Evolutionary conservation across 2,329 filamentous ascomycete genomes (phyloP).

Genomic region (Epichloe gansuensis): DNA sequence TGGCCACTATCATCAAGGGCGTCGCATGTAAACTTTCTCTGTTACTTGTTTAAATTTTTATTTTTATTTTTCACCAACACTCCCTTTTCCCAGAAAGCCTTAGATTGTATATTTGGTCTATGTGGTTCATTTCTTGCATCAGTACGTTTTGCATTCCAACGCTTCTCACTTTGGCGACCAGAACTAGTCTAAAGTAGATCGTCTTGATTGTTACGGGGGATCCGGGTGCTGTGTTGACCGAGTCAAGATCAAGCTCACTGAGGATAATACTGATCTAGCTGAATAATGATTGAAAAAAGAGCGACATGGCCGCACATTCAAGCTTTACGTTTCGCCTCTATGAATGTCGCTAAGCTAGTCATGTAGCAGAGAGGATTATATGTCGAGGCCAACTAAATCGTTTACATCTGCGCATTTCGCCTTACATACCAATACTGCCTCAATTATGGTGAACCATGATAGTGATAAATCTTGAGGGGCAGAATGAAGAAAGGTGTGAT

Average conservation of each 20-base stretch:
- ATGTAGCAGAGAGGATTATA: not conserved
- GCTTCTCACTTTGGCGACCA: not conserved
- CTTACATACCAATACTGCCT: no score
- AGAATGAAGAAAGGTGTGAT: no score
- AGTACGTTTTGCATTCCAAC: not conserved
- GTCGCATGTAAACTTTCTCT: not conserved
- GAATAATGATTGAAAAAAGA: not conserved
- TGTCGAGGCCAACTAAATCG: not conserved
- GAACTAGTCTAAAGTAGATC: not conserved
- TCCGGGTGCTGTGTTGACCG: not conserved
- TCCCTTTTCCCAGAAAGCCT: not conserved
- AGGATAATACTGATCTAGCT: not conserved
- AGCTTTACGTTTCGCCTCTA: no score
- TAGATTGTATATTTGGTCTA: not conserved
- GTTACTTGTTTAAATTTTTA: not conserved
- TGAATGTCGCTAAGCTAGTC: not conserved
- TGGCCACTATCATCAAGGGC: not conserved
- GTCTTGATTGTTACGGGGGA: not conserved
- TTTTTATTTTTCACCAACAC: not conserved
- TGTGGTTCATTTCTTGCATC: not conserved
- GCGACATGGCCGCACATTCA: no score
- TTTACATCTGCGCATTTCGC: no score
- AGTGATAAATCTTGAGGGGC: no score
- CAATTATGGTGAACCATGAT: no score
- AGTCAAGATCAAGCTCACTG: not conserved